Evolutionary conservation across 192 early-diverging fungal genomes (phyloP), one percentile per base, ranked within the genome.

Genomic region (Coemansia sp.): DNA sequence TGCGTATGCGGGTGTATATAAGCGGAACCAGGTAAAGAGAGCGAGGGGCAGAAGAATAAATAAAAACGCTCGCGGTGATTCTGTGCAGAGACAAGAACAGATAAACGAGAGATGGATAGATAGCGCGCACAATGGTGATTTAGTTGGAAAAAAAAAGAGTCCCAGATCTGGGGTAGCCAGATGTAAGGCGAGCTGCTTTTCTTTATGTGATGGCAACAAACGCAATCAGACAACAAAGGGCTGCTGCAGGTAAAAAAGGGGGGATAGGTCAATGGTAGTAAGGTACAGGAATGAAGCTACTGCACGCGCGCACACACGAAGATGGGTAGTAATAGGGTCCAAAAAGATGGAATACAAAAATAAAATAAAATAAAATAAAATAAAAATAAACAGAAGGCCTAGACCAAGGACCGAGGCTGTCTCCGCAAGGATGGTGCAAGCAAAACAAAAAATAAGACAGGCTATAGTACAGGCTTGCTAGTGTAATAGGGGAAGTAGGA

Each of bases 91-190:
- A 53, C 48, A 48, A 35, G 51, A 52, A 67, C 28, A 60, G 54
- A 61, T 68, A 68, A 61, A 63, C 53, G 51, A 42, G 47, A 22
- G 61, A 63, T 63, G 52, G 50, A 53, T 63, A 55, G 36, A 63
- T 30, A 39, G 22, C 22, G 52, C 23, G 34, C 23, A 35, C 39
- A 46, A 58, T 46, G 34, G 39, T 46, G 57, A 42, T 58, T 58
- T 42, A 58, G 22, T 46, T 47, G 57, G 29, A 25, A 47, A 47
- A 28, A 28, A 54, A 25, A 47, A 47, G 42, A 28, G 39, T 27
- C 57, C 39, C 57, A 58, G 39, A 42, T 42, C 35, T 4, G 30
- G 39, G 57, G 57, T 50, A 61, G 47, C 20, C 34, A 16, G 59
- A 48, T 61, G 28, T 49, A 39, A 18, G 52, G 16, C 34, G 57